Evolutionary conservation across 768 basidiomycete genomes (phyloP).

Genomic region (Suillus weaverae): DNA sequence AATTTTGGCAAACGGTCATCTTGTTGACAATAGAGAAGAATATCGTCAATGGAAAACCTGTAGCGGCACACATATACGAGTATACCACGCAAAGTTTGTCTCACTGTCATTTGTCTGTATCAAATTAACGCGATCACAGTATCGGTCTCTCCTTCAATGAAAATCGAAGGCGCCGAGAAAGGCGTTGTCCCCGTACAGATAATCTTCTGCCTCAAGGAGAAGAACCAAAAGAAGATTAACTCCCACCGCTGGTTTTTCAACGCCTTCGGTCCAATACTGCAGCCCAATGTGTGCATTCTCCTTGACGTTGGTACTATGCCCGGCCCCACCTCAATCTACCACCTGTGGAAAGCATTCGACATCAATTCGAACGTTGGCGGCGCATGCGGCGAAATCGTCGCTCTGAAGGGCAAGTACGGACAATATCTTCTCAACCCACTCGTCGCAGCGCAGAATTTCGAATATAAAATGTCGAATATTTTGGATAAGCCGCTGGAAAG

Average conservation of each 20-base stretch:
- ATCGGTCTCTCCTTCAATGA: slow-evolving; percentile 76
- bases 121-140: slow-evolving; percentile 43
- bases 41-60: slow-evolving; percentile 77
- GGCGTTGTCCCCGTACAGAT: slow-evolving; percentile 88
- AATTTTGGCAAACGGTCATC: background rate
- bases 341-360: slow-evolving; percentile 93
- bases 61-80: slow-evolving; percentile 90
- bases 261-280: slow-evolving; percentile 77
- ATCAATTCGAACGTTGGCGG: slow-evolving; percentile 90
- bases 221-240: slow-evolving; percentile 96
- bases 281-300: slow-evolving; percentile 90
- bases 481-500: slow-evolving; percentile 89
- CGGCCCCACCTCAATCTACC: slow-evolving; percentile 86
- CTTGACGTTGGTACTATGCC: slow-evolving; percentile 88
- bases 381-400: slow-evolving; percentile 95
- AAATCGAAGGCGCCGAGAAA: slow-evolving; percentile 76
- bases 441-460: slow-evolving; percentile 91
- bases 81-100: slow-evolving; percentile 86
- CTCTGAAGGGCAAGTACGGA: slow-evolving; percentile 84
- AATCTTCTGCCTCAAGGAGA: slow-evolving; percentile 90
- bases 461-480: slow-evolving; percentile 94
- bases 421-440: slow-evolving; percentile 80
- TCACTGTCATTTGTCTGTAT: slow-evolving; percentile 5
- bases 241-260: slow-evolving; percentile 97
- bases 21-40: slow-evolving; percentile 40